These are phyloP conservation scores for Jaapia argillacea DNA, from an alignment of 768 basidiomycete genomes.

Conservation along the genomic window DNA sequence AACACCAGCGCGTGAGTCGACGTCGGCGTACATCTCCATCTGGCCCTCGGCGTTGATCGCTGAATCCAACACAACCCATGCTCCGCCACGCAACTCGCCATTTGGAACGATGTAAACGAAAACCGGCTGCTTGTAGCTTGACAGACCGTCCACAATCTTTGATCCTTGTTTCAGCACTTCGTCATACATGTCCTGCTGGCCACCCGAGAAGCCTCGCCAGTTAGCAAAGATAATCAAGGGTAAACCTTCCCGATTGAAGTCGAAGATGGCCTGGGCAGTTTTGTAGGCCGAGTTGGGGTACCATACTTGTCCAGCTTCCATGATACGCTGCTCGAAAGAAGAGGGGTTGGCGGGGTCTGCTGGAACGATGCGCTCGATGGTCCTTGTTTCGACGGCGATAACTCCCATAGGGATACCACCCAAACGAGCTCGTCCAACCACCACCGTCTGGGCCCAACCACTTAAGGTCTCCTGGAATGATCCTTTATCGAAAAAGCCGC, in stretches of 20 bases:
- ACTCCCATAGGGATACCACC: conserved; percentile 97
- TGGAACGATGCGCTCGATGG: conserved; percentile 91
- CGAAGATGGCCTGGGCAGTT: conserved; percentile 98
- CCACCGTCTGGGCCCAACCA: conserved; percentile 99
- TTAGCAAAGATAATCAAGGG: conserved; percentile 99
- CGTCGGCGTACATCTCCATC: conserved; percentile 99
- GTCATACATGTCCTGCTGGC: conserved; percentile 99
- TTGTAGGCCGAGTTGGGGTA: conserved; percentile 99
- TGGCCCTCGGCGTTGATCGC: conserved; percentile 86
- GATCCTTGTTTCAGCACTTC: conserved; percentile 95
- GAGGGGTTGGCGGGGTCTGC: conserved; percentile 96
- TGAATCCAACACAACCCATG: conserved; percentile 98
- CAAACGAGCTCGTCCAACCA: conserved; percentile 91
- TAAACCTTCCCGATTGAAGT: conserved; percentile 94
- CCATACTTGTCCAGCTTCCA: conserved; percentile 99
- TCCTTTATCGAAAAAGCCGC: conserved; percentile 94
- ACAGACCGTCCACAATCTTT: conserved; percentile 97
- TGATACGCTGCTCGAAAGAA: conserved; percentile 94
- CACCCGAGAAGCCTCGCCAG: conserved; percentile 99
- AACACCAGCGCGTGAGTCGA: conserved; percentile 92
- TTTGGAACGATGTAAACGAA: conserved; percentile 99
- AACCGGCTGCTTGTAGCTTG: conserved; percentile 93
- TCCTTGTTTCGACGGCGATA: conserved; percentile 96
- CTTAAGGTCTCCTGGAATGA: conserved; percentile 98
- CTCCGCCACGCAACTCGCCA: conserved; percentile 96